Evolutionary conservation across 768 basidiomycete genomes (phyloP), one percentile per base, ranked within the genome.

Genomic region (Suillus luteus): DNA sequence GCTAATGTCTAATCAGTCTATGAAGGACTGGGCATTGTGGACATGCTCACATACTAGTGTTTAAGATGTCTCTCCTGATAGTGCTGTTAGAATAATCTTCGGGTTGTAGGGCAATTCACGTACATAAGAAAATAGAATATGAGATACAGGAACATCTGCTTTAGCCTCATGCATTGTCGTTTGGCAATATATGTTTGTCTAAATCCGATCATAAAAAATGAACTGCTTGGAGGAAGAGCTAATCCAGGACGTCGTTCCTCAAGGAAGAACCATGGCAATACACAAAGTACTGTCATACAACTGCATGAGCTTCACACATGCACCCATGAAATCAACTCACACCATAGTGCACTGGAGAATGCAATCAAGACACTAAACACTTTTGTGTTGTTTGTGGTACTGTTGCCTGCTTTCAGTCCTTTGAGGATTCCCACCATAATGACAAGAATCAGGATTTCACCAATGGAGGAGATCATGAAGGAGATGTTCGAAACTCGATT

Each of bases 341-440:
- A 65, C 90, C 91, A 92, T 9, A 88, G 80, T n/a, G 83, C 90
- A 1, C 90, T 90, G 19, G 89, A 82, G 72, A 91, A 92, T 0
- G 91, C 91, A 65, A 91, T 89, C n/a, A 92, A 77, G 12, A 86
- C 83, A 68, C 88, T 91, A 70, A 92, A 88, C 3, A 87, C 87
- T 66, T 82, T 87, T 3, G 89, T 92, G 69, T 92, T 92, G 72
- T 89, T 89, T 62, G 88, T 85, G 0, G 82, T 82, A 68, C 83
- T 91, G 66, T 79, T 79, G 43, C 82, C 85, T 0, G 85, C 84
- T 60, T 85, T 81, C 58, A 92, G 71, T 0, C 81, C 89, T 70
- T 89, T 85, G 22, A 92, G 76, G 19, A 92, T 79, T 31, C 31
- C 31, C 3, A 31, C 31, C 31, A 31, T 31, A 31, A 31, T 3